Evolutionary conservation across 2,329 filamentous ascomycete genomes (phyloP).

Genomic region (Aureobasidium subglaciale): DNA sequence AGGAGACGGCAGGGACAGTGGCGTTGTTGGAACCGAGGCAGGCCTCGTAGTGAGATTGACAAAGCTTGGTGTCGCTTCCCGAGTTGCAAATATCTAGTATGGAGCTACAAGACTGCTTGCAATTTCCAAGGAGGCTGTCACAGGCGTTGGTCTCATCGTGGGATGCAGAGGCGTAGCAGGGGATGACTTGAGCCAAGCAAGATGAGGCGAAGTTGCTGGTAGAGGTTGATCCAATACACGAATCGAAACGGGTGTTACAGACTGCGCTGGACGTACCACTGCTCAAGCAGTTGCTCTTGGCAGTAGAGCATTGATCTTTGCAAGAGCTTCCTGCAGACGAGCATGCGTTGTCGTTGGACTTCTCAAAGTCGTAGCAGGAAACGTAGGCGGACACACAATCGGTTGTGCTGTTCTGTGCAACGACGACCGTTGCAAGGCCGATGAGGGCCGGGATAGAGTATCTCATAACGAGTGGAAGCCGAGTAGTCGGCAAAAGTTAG

Average conservation of each 20-base stretch:
- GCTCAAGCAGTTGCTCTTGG: not conserved
- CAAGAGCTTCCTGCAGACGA: not conserved
- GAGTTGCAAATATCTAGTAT: not conserved
- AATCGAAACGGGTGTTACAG: not conserved
- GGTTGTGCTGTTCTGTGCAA: conserved; percentile 2
- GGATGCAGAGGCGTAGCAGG: not conserved
- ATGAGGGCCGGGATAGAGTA: not conserved
- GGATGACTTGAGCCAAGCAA: not conserved
- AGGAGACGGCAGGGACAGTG: not conserved
- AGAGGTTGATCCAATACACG: not conserved
- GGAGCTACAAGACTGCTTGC: not conserved
- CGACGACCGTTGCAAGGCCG: conserved; percentile 2
- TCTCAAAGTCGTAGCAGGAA: not conserved
- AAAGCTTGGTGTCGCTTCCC: not conserved
- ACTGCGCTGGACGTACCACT: not conserved
- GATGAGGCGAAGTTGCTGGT: not conserved
- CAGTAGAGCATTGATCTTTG: not conserved
- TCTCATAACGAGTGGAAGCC: conserved; percentile 10
- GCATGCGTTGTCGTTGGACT: not conserved
- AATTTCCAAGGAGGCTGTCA: not conserved
- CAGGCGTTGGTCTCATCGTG: not conserved
- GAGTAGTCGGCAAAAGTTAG: not conserved
- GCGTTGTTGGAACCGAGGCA: not conserved
- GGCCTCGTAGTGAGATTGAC: not conserved
- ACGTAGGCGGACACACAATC: not conserved